Base-by-base conservation (phyloP, 345 rosid species). In the Hevea brasiliensis region DNA sequence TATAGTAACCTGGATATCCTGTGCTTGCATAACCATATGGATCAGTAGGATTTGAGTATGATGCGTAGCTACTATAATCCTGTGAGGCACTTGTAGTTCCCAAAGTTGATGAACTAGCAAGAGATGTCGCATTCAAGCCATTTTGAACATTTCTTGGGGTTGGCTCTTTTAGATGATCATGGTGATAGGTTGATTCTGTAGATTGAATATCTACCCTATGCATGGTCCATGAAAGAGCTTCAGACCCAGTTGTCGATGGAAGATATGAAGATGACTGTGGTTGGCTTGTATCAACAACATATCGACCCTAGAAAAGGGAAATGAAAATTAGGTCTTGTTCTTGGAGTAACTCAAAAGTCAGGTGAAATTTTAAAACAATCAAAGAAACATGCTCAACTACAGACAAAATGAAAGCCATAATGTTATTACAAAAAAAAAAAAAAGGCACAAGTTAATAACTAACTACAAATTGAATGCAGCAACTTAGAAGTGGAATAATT, bases 1-100 rank as follows among this genome's bases (percentile, higher is more conserved):
- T 85, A 84, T 91, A 88, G 88, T 91, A 93, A 84, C 89, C 81
- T 65, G 85, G 79, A 77, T 96, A 93, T 76, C 89, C 91, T 26
- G 92, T 74, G 80, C 84, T 85, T 68, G 90, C 87, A 85, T 89
- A 90, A 77, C 81, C 84, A 77, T 91, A 88, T 42, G 91, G 88
- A 72, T 91, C 92, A 56, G 87, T 72, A 74, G 97, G 59, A 81
- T 80, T 84, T 55, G 93, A 77, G 76, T 89, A 89, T 56, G 93
- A 68, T 13, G 77, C 66, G 76, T 88, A 89, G 77, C 85, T 89
- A 84, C 82, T 82, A 69, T 96, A 86, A 61, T 88, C 95, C 75
- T 89, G 96, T 1, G 87, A 40, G 53, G 82, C 85, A 77, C 67
- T 83, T 42, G 86, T 51, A 53, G 90, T 70, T 79, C 87, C 98